A percentile compares a stretch with the other conserved stretches of the same genome.
Conservation (phyloP, 2,329 filamentous ascomycete species). For the Aspergillus sp. region DNA sequence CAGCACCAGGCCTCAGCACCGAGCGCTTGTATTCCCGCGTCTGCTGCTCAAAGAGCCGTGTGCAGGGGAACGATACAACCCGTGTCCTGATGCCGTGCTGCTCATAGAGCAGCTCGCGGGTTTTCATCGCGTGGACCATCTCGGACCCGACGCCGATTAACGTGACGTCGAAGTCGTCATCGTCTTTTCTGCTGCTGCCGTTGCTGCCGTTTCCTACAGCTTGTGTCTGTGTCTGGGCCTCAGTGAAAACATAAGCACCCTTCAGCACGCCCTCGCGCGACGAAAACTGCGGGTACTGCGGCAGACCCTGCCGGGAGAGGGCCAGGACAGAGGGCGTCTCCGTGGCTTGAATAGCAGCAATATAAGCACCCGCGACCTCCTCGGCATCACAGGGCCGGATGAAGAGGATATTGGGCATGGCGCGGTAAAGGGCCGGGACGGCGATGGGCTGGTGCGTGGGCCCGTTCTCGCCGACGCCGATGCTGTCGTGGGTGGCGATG, state of each 20-base stretch:
- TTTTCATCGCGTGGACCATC: slow-evolving; percentile 46
- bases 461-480: slow-evolving; percentile 16
- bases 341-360: slow-evolving; percentile 7
- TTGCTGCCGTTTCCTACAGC: no score
- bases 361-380: slow-evolving; percentile 10
- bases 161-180: slow-evolving; percentile 41
- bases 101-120: slow-evolving; percentile 36
- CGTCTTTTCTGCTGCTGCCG: slow-evolving; percentile 9
- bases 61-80: slow-evolving; percentile 50
- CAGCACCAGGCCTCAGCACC: slow-evolving; percentile 36
- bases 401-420: slow-evolving; percentile 15
- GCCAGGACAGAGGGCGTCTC: slow-evolving; percentile 12
- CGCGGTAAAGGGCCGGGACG: slow-evolving; percentile 8
- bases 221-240: no score
- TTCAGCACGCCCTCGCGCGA: slow-evolving; percentile 35
- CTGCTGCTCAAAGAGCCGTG: slow-evolving; percentile 49
- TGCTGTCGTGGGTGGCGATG: slow-evolving; percentile 18
- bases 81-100: slow-evolving; percentile 29
- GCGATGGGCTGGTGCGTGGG: slow-evolving; percentile 18
- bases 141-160: slow-evolving; percentile 52
- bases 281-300: slow-evolving; percentile 33
- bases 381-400: slow-evolving; percentile 14
- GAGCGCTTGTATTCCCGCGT: slow-evolving; percentile 42
- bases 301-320: no score
- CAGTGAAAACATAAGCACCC: slow-evolving; percentile 41